A percentile compares a stretch with the other conserved stretches of the same genome.
Evolutionary conservation across 192 early-diverging fungal species (phyloP).

Genomic region (Funneliformis mosseae): DNA sequence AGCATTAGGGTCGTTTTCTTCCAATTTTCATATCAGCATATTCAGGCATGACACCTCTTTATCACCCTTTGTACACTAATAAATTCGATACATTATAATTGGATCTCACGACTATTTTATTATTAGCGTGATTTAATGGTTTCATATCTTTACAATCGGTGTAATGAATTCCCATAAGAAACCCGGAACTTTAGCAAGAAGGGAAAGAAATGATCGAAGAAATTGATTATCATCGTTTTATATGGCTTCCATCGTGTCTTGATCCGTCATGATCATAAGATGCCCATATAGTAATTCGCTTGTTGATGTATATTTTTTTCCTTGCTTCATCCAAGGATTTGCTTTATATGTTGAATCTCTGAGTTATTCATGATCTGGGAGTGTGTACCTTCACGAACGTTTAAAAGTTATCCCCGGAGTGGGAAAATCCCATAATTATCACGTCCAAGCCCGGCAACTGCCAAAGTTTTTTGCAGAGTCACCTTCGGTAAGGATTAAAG

Average conservation of each 20-base stretch:
- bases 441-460: slow-evolving; percentile 82
- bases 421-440: slow-evolving; percentile 95
- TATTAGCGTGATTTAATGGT: too few species aligned
- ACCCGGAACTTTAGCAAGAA: slow-evolving; percentile 84
- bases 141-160: slow-evolving; percentile 49
- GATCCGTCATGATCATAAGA: slow-evolving; percentile 99
- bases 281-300: slow-evolving; percentile 88
- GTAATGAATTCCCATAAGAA: slow-evolving; percentile 63
- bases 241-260: slow-evolving; percentile 70
- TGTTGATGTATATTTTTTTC: slow-evolving; percentile 72
- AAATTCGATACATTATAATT: too few species aligned
- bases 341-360: slow-evolving; percentile 89
- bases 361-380: slow-evolving; percentile 78
- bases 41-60: slow-evolving; percentile 70
- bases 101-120: too few species aligned
- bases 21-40: slow-evolving; percentile 95
- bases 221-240: too few species aligned
- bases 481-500: slow-evolving; percentile 96
- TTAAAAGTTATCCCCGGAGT: slow-evolving; percentile 97
- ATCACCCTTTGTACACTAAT: too few species aligned
- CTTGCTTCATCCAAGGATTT: slow-evolving; percentile 94
- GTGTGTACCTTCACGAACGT: slow-evolving; percentile 83
- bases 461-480: slow-evolving; percentile 94
- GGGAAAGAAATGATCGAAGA: slow-evolving; percentile 32
- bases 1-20: slow-evolving; percentile 62